These are phyloP conservation scores for Hylodesmum podocarpum DNA, from an alignment of 306 rosid species.

Conservation along the genomic window DNA sequence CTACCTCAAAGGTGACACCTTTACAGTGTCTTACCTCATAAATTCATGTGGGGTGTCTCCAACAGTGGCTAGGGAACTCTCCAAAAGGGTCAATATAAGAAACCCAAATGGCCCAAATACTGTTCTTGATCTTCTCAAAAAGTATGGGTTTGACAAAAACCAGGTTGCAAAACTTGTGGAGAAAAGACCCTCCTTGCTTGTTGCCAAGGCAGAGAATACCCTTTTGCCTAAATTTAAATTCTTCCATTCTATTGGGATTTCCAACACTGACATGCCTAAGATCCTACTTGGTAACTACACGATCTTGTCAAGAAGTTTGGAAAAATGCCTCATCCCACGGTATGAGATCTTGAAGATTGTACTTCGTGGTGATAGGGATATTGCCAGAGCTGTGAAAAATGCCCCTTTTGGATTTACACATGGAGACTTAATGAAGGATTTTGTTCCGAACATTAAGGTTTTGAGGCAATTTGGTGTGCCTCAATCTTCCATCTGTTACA, in stretches of 20 bases:
- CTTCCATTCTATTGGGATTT: conserved; percentile 34
- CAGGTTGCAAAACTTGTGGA: conserved; percentile 25
- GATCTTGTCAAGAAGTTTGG: conserved; percentile 12
- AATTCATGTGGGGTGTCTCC: conserved; percentile 42
- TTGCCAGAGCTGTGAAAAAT: conserved; percentile 8
- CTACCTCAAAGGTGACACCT: not conserved
- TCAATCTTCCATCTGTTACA: not conserved
- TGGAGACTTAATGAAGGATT: not conserved
- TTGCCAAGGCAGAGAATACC: conserved; percentile 16
- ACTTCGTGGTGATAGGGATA: not conserved
- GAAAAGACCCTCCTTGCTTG: conserved; percentile 3
- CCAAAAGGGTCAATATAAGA: not conserved
- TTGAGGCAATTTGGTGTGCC: conserved; percentile 34
- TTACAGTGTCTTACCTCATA: conserved; percentile 34
- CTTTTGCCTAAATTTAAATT: conserved; percentile 43
- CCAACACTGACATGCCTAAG: conserved; percentile 29
- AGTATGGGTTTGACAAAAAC: conserved; percentile 31
- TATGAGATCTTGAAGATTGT: conserved; percentile 9
- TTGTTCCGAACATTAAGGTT: conserved; percentile 26
- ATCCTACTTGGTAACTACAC: not conserved
- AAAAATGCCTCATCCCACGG: conserved; percentile 23
- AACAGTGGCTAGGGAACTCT: conserved; percentile 8
- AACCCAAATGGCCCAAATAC: conserved; percentile 18
- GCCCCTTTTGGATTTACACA: not conserved
- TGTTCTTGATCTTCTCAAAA: conserved; percentile 24